Evolutionary conservation across 1,139 yeast species (phyloP).

Genomic region (Blastobotrys ciferrii): DNA sequence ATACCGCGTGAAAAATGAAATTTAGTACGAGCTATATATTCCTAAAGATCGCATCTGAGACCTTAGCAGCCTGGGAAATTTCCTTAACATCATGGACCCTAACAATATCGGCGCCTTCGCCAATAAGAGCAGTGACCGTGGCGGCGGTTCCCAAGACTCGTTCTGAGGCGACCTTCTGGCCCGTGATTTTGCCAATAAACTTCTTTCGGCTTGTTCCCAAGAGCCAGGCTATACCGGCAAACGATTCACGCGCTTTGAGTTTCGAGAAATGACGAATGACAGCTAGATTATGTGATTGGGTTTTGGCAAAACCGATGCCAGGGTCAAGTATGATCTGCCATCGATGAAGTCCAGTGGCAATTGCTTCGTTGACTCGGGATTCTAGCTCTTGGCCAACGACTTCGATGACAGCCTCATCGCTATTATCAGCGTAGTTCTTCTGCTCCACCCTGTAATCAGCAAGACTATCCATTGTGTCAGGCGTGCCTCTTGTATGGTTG

Average conservation of each 20-base stretch:
- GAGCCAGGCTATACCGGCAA: conserved; percentile 57
- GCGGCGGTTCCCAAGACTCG: conserved; percentile 79
- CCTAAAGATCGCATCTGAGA: conserved; percentile 79
- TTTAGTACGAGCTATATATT: too few relatives aligned
- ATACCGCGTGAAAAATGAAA: too few relatives aligned
- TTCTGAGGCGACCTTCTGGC: conserved; percentile 45
- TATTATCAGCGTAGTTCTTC: conserved; percentile 23
- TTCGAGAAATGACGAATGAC: conserved; percentile 52
- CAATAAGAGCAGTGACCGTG: conserved; percentile 68
- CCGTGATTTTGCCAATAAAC: conserved; percentile 74
- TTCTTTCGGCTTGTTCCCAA: conserved; percentile 87
- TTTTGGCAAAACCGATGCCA: conserved; percentile 92
- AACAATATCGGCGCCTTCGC: conserved; percentile 74
- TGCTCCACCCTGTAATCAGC: conserved; percentile 51
- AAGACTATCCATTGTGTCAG: conserved; percentile 64
- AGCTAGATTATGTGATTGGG: conserved; percentile 61
- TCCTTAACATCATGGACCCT: conserved; percentile 84
- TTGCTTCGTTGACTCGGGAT: conserved; percentile 54
- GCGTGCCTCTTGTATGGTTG: conserved; percentile 84
- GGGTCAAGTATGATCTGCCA: conserved; percentile 96
- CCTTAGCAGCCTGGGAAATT: conserved; percentile 57
- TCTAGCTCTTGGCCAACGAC: conserved; percentile 66
- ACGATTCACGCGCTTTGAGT: conserved; percentile 36
- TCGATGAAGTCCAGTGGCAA: conserved; percentile 62
- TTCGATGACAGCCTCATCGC: conserved; percentile 42